Base-by-base conservation (phyloP, 305 asterid species). In the Solanum hybrid region DNA sequence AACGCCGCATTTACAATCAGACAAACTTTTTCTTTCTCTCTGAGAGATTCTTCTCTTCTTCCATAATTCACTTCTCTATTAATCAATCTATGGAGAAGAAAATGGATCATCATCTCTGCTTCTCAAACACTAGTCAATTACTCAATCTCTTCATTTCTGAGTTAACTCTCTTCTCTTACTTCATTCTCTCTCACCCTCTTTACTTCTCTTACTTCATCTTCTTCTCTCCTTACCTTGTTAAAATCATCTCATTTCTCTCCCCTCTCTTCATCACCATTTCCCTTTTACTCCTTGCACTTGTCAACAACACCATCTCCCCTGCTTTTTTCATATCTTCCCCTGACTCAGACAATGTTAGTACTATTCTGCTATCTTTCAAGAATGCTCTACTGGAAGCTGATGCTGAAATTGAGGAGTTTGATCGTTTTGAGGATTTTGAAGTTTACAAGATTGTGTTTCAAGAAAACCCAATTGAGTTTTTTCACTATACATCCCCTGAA, bases 201-300 rank as follows among this genome's bases (percentile, higher is more conserved):
- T 94, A 96, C 93, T 91, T 95, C 29, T 92, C 94, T 0, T 95
- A 91, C 95, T 90, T 95, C 89, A 36, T 94, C 39, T 93, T 95
- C 96, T 94, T 96, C 95, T 92, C 93, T 0, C 98, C 98, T 4
- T 95, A 91, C 92, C 91, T 96, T 15, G 88, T 95, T 36, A 93
- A 89, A 85, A 89, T 95, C 93, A 5, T 94, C 24, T 90, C 93
- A 17, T 95, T 92, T 65, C 94, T 96, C 89, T 95, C 94, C 57
- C 98, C 98, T 89, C 97, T 96, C 68, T 91, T 96, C 94, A 1
- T 94, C 91, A 93, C 99, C 90, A 93, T 94, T 3, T 91, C 91
- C 73, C 94, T 95, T 89, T 91, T 95, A 78, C 92, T 91, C 92
- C 88, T 94, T 36, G 91, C 98, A 39, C 39, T 93, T 72, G 83